Evolutionary conservation across 2,329 filamentous ascomycete species (phyloP).

Genomic region (Alternaria solani): DNA sequence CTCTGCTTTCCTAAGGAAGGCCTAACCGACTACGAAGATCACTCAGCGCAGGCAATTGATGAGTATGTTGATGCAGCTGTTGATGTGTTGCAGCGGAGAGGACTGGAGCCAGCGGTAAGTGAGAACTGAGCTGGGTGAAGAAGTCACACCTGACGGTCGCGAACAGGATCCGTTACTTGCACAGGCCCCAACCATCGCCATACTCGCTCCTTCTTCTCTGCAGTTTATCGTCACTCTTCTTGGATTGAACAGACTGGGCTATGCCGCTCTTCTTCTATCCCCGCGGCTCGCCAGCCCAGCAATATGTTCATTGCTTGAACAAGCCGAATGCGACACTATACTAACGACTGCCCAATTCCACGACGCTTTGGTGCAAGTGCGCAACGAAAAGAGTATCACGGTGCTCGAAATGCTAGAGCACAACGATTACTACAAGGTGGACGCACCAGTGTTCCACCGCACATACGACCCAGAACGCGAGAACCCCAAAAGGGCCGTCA

Average conservation of each 20-base stretch:
- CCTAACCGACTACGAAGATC: constrained; percentile 35
- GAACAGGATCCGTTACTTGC: constrained; percentile 24
- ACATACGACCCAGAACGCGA: constrained; percentile 32
- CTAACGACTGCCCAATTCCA: constrained; percentile 32
- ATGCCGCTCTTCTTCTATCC: constrained; percentile 63
- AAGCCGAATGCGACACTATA: constrained; percentile 31
- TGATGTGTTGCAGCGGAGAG: constrained; percentile 26
- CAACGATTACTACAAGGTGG: constrained; percentile 29
- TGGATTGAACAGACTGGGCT: constrained; percentile 64
- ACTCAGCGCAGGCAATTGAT: constrained; percentile 36
- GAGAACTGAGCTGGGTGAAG: neutral
- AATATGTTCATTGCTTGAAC: constrained; percentile 54
- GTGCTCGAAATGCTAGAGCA: constrained; percentile 35
- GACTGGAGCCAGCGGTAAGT: constrained; percentile 32
- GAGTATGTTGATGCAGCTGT: constrained; percentile 21
- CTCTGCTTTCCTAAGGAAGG: constrained; percentile 35
- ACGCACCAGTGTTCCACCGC: constrained; percentile 25
- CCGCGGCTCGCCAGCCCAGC: constrained; percentile 62
- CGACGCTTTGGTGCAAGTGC: constrained; percentile 37
- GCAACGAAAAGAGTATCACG: constrained; percentile 32
- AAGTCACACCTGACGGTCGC: neutral
- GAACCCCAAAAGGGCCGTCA: constrained; percentile 50
- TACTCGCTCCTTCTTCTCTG: constrained; percentile 63
- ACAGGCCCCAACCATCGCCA: constrained; percentile 50
- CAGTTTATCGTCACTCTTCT: constrained; percentile 64